Percentiles rank a stretch among this genome's conserved stretches.
Conservation (phyloP, 2,329 filamentous ascomycete genomes). For the Colletotrichum eleusines region DNA sequence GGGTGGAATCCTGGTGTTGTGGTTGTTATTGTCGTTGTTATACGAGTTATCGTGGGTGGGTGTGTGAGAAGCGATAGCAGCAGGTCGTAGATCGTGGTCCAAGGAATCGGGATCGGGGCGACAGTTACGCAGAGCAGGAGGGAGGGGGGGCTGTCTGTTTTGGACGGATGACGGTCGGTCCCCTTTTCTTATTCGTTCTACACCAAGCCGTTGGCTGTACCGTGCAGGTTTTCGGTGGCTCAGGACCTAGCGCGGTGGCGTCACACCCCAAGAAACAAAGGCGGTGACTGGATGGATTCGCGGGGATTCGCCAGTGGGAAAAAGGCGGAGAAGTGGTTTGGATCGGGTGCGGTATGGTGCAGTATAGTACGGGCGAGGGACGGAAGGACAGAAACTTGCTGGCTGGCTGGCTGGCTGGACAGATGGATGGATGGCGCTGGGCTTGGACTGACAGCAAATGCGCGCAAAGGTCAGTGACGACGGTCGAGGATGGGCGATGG, state of each 20-base stretch:
- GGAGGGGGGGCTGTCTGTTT: slow-evolving; percentile 24
- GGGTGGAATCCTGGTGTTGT: slow-evolving; percentile 7
- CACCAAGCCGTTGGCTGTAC: slow-evolving; percentile 40
- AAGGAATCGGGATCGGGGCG: slow-evolving; percentile 34
- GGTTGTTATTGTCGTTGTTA: slow-evolving; percentile 10
- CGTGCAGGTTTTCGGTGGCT: slow-evolving; percentile 41
- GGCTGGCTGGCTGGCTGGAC: neutral
- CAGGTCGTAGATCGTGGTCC: slow-evolving; percentile 33
- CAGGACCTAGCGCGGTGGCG: slow-evolving; percentile 43
- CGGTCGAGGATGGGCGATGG: slow-evolving; percentile 28
- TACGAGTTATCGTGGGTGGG: slow-evolving; percentile 23
- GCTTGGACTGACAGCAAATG: slow-evolving; percentile 11
- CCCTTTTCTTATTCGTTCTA: slow-evolving; percentile 41
- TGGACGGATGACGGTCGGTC: slow-evolving; percentile 34
- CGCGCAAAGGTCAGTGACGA: slow-evolving; percentile 29
- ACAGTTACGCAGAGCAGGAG: slow-evolving; percentile 9
- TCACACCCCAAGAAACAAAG: slow-evolving; percentile 41
- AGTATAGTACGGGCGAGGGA: neutral
- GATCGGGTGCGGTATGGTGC: neutral
- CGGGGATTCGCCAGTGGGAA: slow-evolving; percentile 39
- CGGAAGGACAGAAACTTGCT: slow-evolving; percentile 29
- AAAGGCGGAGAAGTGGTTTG: slow-evolving; percentile 9
- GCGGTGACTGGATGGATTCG: slow-evolving; percentile 43
- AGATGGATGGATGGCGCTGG: neutral
- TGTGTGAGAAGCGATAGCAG: slow-evolving; percentile 12